A percentile compares a stretch with the other conserved stretches of the same genome.
phyloP scores from a whole-genome alignment of 768 basidiomycete species.

The Tricholoma furcatifolium region DNA sequence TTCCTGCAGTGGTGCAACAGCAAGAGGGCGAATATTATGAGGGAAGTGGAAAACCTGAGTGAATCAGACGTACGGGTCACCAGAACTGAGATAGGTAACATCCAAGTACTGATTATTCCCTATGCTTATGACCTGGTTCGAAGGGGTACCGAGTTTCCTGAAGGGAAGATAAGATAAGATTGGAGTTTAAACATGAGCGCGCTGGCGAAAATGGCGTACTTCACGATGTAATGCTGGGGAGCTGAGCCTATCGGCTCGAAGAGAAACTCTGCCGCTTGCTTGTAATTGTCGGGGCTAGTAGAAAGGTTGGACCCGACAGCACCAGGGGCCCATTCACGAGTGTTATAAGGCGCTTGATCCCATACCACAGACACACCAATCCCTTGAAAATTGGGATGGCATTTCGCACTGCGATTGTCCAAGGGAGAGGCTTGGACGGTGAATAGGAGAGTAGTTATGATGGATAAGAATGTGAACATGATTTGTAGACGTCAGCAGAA shows the following conservation, averaged over 20 bases:
- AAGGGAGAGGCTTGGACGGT: conserved; percentile 5
- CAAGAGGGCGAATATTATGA: not conserved
- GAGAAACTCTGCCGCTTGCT: conserved; percentile 4
- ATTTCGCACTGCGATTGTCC: conserved; percentile 6
- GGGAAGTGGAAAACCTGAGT: not conserved
- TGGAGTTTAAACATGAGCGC: not conserved
- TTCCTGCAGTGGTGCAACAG: not conserved
- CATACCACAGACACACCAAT: conserved; percentile 11
- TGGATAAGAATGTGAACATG: not conserved
- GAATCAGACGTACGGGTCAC: conserved; percentile 4
- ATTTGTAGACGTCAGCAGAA: not conserved
- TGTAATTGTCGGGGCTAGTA: conserved; percentile 1
- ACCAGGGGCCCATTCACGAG: conserved; percentile 9
- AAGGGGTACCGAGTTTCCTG: conserved; percentile 8
- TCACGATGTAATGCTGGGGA: conserved; percentile 1
- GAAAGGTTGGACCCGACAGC: conserved; percentile 9
- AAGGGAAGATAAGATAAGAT: not conserved
- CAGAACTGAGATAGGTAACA: not conserved
- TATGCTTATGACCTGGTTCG: conserved; percentile 8
- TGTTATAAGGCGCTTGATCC: conserved; percentile 5
- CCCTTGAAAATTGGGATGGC: conserved; percentile 12
- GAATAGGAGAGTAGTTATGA: not conserved
- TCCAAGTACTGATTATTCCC: conserved; percentile 6
- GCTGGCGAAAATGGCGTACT: not conserved
- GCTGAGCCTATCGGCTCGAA: conserved; percentile 6